Conservation (phyloP, 352 stramenopile genomes). For the Globisporangium viniferum region DNA sequence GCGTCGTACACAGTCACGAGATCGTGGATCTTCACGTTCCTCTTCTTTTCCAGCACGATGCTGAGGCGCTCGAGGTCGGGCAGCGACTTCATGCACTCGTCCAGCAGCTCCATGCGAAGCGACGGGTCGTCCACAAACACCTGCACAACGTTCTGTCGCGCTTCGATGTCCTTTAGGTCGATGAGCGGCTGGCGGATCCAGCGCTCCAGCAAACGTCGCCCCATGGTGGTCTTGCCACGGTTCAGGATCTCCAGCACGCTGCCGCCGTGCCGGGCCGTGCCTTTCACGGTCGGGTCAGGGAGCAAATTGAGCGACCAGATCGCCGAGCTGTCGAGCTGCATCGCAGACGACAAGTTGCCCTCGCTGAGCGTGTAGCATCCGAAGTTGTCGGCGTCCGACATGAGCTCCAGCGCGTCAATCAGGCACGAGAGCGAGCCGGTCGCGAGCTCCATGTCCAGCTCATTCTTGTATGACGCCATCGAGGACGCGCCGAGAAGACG, state of each 20-base stretch:
- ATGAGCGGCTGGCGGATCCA: slow-evolving; percentile 97
- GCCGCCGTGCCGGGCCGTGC: slow-evolving; percentile 43
- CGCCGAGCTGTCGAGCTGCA: slow-evolving; percentile 92
- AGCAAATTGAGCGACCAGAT: slow-evolving; percentile 92
- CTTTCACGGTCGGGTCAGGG: slow-evolving; percentile 58
- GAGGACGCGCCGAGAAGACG: slow-evolving; percentile 53
- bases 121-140: slow-evolving; percentile 90
- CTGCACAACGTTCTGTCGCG: slow-evolving; percentile 90
- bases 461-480: slow-evolving; percentile 59
- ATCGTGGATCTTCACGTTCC: slow-evolving; percentile 70
- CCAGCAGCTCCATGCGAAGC: slow-evolving; percentile 83
- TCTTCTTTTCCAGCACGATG: slow-evolving; percentile 65
- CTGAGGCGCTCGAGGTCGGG: slow-evolving; percentile 76
- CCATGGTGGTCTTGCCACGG: slow-evolving; percentile 93
- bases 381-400: slow-evolving; percentile 64
- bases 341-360: slow-evolving; percentile 78
- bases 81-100: slow-evolving; percentile 86
- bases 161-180: slow-evolving; percentile 80
- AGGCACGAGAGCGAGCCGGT: slow-evolving; percentile 68
- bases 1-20: slow-evolving; percentile 85
- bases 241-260: slow-evolving; percentile 95
- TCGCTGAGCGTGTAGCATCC: slow-evolving; percentile 65
- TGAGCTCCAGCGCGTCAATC: slow-evolving; percentile 64
- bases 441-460: slow-evolving; percentile 65
- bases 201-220: slow-evolving; percentile 89